Base-by-base conservation (phyloP, 75 land plant genomes). In the Pinus albicaulis region DNA sequence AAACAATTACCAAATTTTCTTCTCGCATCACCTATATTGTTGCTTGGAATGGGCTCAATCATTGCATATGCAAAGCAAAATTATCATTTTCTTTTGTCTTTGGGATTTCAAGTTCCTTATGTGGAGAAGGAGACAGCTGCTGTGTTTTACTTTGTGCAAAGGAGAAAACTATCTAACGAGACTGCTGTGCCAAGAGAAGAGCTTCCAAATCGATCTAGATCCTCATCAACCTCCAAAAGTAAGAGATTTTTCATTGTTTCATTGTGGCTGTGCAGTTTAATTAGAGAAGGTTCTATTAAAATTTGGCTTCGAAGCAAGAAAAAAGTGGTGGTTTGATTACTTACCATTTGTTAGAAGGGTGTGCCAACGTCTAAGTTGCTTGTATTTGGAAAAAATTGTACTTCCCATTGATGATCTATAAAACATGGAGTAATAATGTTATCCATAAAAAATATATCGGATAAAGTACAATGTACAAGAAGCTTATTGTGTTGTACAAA, bases 1-100 rank as follows among this genome's bases (percentile, higher is more conserved):
- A 95, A 98, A 69, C 99, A 98, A 87, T 74, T 98, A 63, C 99
- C 98, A 4, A 95, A 98, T 56, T 98, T 98, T 85, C 81, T 98
- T 25, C 90, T 94, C 26, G 99, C 99, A 76, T 95, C 94, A 17
- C 99, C 98, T 34, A 85, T 89, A 22, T 71, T 95, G 62, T 85
- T 83, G 60, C 77, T 98, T 55, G 86, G 96, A 75, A 55, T 89
- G 69, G 77, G 76, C 78, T 82, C 96, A 36, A 81, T 93, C 59
- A 16, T 80, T 75, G 44, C 84, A 59, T 95, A 89, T 79, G 85
- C 77, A 63, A 84, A 77, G 77, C 44, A 68, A 76, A 76, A 79
- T 77, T 87, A 85, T 48, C 59, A 63, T 55, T 24, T 86, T 68
- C 71, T 92, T 78, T 76, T 86, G 66, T 82, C 92, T 8, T 74